phyloP scores from a whole-genome alignment of 352 stramenopile species.

The Phytophthora idaei region DNA sequence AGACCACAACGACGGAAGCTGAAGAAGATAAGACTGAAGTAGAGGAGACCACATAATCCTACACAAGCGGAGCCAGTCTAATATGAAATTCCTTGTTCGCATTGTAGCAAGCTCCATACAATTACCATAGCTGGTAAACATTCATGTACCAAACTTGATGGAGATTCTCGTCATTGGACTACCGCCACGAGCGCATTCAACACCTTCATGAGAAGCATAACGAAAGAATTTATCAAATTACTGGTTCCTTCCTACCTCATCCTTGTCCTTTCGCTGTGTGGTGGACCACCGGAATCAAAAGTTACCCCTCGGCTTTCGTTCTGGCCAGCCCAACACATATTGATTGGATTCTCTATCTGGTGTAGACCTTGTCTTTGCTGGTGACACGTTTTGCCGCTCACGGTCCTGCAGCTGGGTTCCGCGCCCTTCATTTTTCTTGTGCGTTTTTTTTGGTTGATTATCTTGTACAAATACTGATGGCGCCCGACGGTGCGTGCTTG shows the following conservation, averaged over 20 bases:
- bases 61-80: neutral
- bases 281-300: constrained; percentile 27
- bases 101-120: neutral
- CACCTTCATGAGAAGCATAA: constrained; percentile 19
- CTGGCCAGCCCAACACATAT: constrained; percentile 17
- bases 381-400: constrained; percentile 15
- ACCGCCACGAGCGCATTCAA: neutral
- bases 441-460: constrained; percentile 41
- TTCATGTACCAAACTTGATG: no score
- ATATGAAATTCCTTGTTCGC: neutral
- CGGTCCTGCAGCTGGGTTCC: constrained; percentile 17
- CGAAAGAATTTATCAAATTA: constrained; percentile 48
- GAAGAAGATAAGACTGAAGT: constrained; percentile 30
- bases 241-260: constrained; percentile 40
- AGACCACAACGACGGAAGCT: constrained; percentile 27
- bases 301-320: constrained; percentile 43
- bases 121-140: no score
- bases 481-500: constrained; percentile 29
- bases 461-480: constrained; percentile 52
- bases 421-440: constrained; percentile 40
- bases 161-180: no score
- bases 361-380: constrained; percentile 21
- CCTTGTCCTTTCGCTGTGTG: constrained; percentile 26
- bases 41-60: constrained; percentile 17
- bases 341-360: constrained; percentile 38